These are phyloP conservation scores for Cercospora brassicicola DNA, from an alignment of 2,329 filamentous ascomycete genomes.

Conservation along the genomic window DNA sequence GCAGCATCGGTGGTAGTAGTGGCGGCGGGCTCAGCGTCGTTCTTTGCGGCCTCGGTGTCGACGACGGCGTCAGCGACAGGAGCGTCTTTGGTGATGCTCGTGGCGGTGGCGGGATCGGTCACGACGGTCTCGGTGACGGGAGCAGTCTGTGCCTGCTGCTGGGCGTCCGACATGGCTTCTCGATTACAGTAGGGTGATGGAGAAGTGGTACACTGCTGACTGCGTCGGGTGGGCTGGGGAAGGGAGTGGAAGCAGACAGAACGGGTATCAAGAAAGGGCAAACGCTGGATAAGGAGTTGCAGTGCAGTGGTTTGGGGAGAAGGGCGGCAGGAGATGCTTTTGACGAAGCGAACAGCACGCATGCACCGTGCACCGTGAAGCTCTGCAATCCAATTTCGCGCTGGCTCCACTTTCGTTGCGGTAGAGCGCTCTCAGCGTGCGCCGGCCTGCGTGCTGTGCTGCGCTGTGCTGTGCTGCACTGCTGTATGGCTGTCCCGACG, in stretches of 20 bases:
- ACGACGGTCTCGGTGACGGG: conserved; percentile 22
- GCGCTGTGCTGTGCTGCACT: background rate
- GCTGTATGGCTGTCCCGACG: background rate
- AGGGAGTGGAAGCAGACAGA: background rate
- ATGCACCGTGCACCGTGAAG: background rate
- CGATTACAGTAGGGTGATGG: background rate
- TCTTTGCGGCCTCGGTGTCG: conserved; percentile 45
- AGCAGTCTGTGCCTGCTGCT: conserved; percentile 21
- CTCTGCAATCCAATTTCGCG: background rate
- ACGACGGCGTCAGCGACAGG: conserved; percentile 39
- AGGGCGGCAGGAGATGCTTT: background rate
- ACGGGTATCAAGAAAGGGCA: background rate
- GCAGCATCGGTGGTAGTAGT: conserved; percentile 34
- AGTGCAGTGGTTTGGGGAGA: background rate
- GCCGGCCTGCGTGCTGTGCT: background rate
- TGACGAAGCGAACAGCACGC: background rate
- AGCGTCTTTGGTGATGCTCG: conserved; percentile 42
- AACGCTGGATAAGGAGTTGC: background rate
- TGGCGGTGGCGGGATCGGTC: conserved; percentile 38
- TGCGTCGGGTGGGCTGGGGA: background rate
- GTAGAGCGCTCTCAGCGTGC: background rate
- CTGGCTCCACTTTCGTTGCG: background rate
- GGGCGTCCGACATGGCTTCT: conserved; percentile 33
- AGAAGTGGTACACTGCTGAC: background rate
- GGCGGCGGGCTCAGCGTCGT: conserved; percentile 31